Evolutionary conservation across 2,329 filamentous ascomycete genomes (phyloP).

Genomic region (Fusarium ramigenum): DNA sequence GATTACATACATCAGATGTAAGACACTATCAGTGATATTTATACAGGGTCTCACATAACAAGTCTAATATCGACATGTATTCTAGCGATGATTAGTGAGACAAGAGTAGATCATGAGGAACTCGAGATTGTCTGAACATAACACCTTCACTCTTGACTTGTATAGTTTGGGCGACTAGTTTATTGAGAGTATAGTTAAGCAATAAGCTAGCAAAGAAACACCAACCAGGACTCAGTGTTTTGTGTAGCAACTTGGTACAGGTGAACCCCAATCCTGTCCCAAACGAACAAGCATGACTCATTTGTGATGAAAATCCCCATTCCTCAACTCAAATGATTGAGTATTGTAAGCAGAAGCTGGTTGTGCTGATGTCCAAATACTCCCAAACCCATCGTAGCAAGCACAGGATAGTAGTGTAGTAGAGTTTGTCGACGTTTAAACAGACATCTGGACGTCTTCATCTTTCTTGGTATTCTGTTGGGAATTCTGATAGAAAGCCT

Average conservation of each 20-base stretch:
- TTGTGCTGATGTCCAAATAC: background rate
- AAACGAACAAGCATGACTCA: background rate
- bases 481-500: background rate
- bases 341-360: background rate
- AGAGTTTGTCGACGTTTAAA: background rate
- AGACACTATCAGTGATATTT: background rate
- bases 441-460: background rate
- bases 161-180: background rate
- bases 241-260: background rate
- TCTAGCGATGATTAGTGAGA: background rate
- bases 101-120: background rate
- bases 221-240: constrained; percentile 8
- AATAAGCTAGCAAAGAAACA: background rate
- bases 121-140: accelerated
- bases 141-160: background rate
- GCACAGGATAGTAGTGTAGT: background rate
- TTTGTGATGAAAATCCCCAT: background rate
- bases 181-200: background rate
- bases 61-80: background rate
- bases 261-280: background rate
- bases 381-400: background rate
- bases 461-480: background rate
- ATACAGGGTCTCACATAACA: too few species aligned
- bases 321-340: background rate
- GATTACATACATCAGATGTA: background rate